Base-by-base conservation (phyloP, 305 asterid species). In the Striga hermonthica region DNA sequence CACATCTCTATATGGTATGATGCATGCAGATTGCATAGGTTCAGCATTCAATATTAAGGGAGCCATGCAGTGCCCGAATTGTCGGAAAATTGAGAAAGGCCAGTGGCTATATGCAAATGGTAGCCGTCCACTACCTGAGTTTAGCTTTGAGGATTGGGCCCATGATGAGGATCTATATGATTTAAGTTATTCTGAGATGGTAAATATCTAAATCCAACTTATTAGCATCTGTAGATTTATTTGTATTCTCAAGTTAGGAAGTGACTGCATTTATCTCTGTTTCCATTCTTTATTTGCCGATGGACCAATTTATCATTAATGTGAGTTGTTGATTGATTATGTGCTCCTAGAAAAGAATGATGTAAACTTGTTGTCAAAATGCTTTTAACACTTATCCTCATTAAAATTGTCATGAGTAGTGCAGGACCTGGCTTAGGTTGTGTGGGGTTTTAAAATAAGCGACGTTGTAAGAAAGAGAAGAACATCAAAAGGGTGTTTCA, bases 1-100 rank as follows among this genome's bases (percentile, higher is more conserved):
- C 36, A 28, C 55, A 57, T 70, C 50, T 13, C 35, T 5, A 4
- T 22, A 22, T 54, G 38, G 4, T 54, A 22, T 73, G 67, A 45
- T 63, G 11, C 35, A 4, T 80, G 57, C 93, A 88, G 96, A 85
- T 79, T 88, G 96, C 86, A 88, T 88, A 60, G 96, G 96, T 67
- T 88, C 96, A 11, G 96, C 96, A 65, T 90, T 90, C 75, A 90
- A 90, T 72, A 54, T 69, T 9, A 87, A 90, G 77, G 97, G 95
- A 70, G 83, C 87, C 54, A 90, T 90, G 97, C 94, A 87, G 81
- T 90, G 97, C 70, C 97, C 95, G 65, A 90, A 90, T 80, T 90
- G 97, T 77, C 87, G 97, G 52, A 85, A 90, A 76, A 80, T 82
- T 73, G 97, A 90, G 82, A 87, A 84, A 81, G 95, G 97, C 13